phyloP scores from a whole-genome alignment of 2,329 filamentous ascomycete genomes.

The Penicillium polonicum region DNA sequence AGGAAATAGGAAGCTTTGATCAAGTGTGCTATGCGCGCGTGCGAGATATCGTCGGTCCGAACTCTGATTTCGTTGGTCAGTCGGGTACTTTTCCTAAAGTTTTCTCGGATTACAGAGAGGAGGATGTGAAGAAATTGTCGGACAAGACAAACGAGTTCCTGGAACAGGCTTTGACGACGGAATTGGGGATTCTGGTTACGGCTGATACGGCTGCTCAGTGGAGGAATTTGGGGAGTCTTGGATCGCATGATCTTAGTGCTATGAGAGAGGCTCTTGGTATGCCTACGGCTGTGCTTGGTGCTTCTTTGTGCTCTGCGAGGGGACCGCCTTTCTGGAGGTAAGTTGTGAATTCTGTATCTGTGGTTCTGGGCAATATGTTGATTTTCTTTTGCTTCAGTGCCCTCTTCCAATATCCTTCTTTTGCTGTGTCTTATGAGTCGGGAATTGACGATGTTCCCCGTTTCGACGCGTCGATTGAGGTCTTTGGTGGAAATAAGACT shows the following conservation, averaged over 20 bases:
- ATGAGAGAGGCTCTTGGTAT: constrained; percentile 56
- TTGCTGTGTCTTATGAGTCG: constrained; percentile 57
- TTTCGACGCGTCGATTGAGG: constrained; percentile 34
- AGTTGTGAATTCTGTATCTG: neutral
- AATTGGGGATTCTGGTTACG: constrained; percentile 34
- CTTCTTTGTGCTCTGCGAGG: constrained; percentile 27
- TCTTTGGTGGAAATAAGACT: constrained; percentile 54
- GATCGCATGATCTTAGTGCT: constrained; percentile 53
- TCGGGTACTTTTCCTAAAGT: constrained; percentile 37
- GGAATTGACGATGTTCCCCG: constrained; percentile 53
- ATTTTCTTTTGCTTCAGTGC: constrained; percentile 29
- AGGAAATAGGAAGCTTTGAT: constrained; percentile 51
- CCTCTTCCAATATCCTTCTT: constrained; percentile 39
- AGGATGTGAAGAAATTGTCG: constrained; percentile 25
- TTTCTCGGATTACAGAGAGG: constrained; percentile 43
- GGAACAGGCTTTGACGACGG: constrained; percentile 31
- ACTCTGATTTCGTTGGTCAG: constrained; percentile 38
- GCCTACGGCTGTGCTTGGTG: constrained; percentile 46
- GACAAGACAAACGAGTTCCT: constrained; percentile 26
- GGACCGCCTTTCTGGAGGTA: constrained; percentile 38
- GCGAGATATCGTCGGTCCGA: constrained; percentile 54
- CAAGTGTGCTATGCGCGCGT: constrained; percentile 55
- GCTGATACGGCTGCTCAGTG: constrained; percentile 32
- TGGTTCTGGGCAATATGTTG: neutral
- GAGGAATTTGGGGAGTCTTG: constrained; percentile 48